Evolutionary conservation across 306 rosid genomes (phyloP).

Genomic region (Medicago truncatula): MtrunA17r5.0-ANR NC_053042.1:48890501-48891000

Average conservation of each 20-base stretch:
- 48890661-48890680: neutral
- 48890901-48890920: neutral
- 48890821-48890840: slow-evolving; percentile 16
- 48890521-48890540: slow-evolving; percentile 76
- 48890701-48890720: neutral
- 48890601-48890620: slow-evolving; percentile 5
- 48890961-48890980: neutral
- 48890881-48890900: neutral
- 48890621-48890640: slow-evolving; percentile 10
- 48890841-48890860: too few relatives aligned
- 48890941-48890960: neutral
- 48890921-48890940: neutral
- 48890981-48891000: neutral
- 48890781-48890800: slow-evolving; percentile 46
- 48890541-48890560: slow-evolving; percentile 87
- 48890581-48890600: slow-evolving; percentile 27
- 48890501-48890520: slow-evolving; percentile 65
- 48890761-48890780: slow-evolving; percentile 62
- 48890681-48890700: slow-evolving; percentile 22
- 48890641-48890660: neutral
- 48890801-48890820: slow-evolving; percentile 58
- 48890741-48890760: slow-evolving; percentile 55
- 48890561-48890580: slow-evolving; percentile 92
- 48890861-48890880: neutral
- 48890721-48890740: slow-evolving; percentile 29